These are phyloP conservation scores for Dothideomycetes sp. DNA, from an alignment of 2,329 filamentous ascomycete species.

Conservation along the genomic window DNA sequence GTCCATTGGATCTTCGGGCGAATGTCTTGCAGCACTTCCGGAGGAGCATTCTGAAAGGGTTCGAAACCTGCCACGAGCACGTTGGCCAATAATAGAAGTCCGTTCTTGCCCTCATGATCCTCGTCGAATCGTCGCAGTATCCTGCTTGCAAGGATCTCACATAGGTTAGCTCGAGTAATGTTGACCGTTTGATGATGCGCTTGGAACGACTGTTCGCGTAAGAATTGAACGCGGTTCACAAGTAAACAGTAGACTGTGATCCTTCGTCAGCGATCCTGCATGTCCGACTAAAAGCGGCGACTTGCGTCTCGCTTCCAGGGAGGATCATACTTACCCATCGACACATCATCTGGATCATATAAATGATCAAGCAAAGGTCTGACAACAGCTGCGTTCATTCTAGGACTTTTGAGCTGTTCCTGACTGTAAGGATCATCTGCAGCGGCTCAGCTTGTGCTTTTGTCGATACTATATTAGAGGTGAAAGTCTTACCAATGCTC, in stretches of 20 bases:
- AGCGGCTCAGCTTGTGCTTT: constrained; percentile 2
- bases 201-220: constrained; percentile 64
- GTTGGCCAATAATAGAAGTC: constrained; percentile 63
- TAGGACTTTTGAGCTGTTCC: constrained; percentile 67
- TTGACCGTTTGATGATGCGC: constrained; percentile 73
- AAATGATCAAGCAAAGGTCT: constrained; percentile 75
- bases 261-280: too few species aligned
- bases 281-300: too few species aligned
- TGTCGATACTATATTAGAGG: not conserved
- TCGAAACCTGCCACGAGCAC: constrained; percentile 76
- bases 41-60: constrained; percentile 72
- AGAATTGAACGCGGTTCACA: constrained; percentile 70
- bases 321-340: constrained; percentile 53
- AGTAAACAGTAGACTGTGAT: constrained; percentile 69
- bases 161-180: constrained; percentile 64
- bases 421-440: constrained; percentile 55
- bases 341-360: constrained; percentile 69
- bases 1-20: constrained; percentile 34
- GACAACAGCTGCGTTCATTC: constrained; percentile 71
- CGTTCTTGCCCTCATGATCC: constrained; percentile 58
- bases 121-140: constrained; percentile 71
- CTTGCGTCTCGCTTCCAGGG: too few species aligned
- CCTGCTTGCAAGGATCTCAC: constrained; percentile 68
- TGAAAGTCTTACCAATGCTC: constrained; percentile 27
- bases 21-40: constrained; percentile 50